phyloP scores from a whole-genome alignment of 2,329 filamentous ascomycete species.

The Apiospora malaysiana region DNA sequence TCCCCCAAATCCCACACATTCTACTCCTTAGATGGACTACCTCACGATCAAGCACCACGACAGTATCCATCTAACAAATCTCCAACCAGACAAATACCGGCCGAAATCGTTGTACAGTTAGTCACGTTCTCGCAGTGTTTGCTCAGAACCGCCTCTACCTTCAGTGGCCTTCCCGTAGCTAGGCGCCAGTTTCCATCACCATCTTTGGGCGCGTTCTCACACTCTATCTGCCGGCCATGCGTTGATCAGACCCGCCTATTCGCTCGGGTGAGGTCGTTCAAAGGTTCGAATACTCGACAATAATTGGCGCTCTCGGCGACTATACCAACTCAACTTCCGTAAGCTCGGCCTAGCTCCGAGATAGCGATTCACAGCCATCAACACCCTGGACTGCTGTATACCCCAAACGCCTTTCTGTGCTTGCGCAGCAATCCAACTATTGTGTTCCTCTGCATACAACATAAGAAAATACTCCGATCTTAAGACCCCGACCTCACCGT shows the following conservation, averaged over 20 bases:
- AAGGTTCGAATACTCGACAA: neutral
- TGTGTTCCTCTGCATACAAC: neutral
- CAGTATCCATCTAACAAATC: neutral
- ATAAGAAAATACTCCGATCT: neutral
- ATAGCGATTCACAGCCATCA: neutral
- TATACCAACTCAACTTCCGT: neutral
- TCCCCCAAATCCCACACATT: neutral
- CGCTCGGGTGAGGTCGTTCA: slow-evolving; percentile 16
- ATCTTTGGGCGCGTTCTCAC: neutral
- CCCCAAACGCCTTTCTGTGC: neutral
- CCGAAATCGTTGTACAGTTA: neutral
- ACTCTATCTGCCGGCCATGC: slow-evolving; percentile 19
- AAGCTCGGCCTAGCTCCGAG: neutral
- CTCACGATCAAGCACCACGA: neutral
- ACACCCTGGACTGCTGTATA: neutral
- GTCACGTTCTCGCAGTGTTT: neutral
- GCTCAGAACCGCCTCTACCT: neutral
- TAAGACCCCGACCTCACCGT: neutral
- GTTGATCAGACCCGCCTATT: neutral
- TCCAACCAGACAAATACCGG: neutral
- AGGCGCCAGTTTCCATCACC: slow-evolving; percentile 5
- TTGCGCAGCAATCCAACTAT: neutral
- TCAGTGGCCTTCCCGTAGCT: neutral
- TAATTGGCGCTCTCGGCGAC: slow-evolving; percentile 6
- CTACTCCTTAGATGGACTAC: neutral